A percentile compares a stretch with the other conserved stretches of the same genome.
Conservation (phyloP, 1,284 basidiomycete genomes). For the Ustilago nuda region DNA sequence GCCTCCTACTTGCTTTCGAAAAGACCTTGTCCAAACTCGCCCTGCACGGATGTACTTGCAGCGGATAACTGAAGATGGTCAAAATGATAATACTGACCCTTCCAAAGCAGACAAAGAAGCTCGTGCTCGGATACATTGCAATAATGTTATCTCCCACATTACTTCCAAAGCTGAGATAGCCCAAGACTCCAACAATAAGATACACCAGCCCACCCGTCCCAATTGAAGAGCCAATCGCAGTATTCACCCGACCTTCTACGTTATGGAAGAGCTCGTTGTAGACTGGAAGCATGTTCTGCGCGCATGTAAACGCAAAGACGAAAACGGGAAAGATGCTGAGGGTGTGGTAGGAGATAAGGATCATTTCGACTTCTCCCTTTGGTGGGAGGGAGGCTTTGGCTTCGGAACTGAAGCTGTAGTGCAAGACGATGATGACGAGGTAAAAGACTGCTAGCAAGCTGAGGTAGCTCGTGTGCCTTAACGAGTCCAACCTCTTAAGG, state of each 20-base stretch:
- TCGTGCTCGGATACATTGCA: constrained; percentile 83
- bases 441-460: constrained; percentile 81
- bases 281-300: constrained; percentile 74
- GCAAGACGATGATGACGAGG: constrained; percentile 68
- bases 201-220: constrained; percentile 72
- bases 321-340: constrained; percentile 86
- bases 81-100: constrained; percentile 92
- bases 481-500: constrained; percentile 78
- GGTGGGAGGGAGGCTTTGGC: constrained; percentile 52
- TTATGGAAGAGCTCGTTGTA: constrained; percentile 91
- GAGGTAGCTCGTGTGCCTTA: constrained; percentile 82
- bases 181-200: constrained; percentile 73
- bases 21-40: constrained; percentile 93
- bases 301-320: constrained; percentile 78
- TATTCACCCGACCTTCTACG: constrained; percentile 84
- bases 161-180: constrained; percentile 94
- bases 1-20: constrained; percentile 30
- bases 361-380: constrained; percentile 49
- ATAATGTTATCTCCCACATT: constrained; percentile 71
- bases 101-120: constrained; percentile 89
- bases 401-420: constrained; percentile 54
- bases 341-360: constrained; percentile 76
- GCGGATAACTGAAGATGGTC: constrained; percentile 74
- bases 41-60: constrained; percentile 83
- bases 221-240: constrained; percentile 86